Evolutionary conservation across 2,329 filamentous ascomycete genomes (phyloP).

Genomic region (Diaporthe longicolla): DNA sequence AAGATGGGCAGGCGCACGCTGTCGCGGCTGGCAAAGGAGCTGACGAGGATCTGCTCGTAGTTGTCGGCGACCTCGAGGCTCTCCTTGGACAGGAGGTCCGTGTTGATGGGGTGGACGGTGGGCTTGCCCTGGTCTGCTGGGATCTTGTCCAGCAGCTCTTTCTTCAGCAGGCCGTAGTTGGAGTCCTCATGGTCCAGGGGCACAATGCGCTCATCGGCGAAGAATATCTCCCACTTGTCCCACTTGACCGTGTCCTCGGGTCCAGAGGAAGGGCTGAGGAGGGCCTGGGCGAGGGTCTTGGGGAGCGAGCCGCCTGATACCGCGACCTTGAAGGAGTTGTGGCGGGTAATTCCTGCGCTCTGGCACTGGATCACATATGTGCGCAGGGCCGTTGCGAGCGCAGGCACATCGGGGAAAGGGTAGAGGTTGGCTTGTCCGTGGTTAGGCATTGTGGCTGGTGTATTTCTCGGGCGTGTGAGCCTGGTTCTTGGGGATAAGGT

Average conservation of each 20-base stretch:
- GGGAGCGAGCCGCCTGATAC: constrained; percentile 96
- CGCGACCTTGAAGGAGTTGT: constrained; percentile 89
- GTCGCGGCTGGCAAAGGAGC: constrained; percentile 90
- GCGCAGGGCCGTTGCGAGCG: constrained; percentile 83
- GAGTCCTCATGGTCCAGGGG: constrained; percentile 93
- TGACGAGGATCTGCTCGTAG: constrained; percentile 91
- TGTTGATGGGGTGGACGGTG: constrained; percentile 84
- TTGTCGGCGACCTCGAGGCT: constrained; percentile 92
- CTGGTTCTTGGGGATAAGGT: not conserved
- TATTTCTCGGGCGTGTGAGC: not conserved
- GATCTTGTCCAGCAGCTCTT: constrained; percentile 90
- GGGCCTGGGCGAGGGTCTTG: constrained; percentile 86
- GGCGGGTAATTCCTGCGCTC: constrained; percentile 82
- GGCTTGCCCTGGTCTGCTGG: constrained; percentile 76
- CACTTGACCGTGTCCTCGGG: constrained; percentile 79
- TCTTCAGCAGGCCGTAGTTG: constrained; percentile 91
- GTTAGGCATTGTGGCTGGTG: constrained; percentile 63
- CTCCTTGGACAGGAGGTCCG: constrained; percentile 72
- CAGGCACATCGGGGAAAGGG: constrained; percentile 78
- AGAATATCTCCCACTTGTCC: constrained; percentile 96
- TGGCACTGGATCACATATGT: constrained; percentile 87
- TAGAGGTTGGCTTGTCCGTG: constrained; percentile 76
- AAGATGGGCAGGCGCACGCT: constrained; percentile 96
- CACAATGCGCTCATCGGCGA: constrained; percentile 96
- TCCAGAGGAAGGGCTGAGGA: constrained; percentile 71